Evolutionary conservation across 225 moss, liverwort and hornwort genomes (phyloP).

Genomic region (Marchantia paleacea): DNA sequence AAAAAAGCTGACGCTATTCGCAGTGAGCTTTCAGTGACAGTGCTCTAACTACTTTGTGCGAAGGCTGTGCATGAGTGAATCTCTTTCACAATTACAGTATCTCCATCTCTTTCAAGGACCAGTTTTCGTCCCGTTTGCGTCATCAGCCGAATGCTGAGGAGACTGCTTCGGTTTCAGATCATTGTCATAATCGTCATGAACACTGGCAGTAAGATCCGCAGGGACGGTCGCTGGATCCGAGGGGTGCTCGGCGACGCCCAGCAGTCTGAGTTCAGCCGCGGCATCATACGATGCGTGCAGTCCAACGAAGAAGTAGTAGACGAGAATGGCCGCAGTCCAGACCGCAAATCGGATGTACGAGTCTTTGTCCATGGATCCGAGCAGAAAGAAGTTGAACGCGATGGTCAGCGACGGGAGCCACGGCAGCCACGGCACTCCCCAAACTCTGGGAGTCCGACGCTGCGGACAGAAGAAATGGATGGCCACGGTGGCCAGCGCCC

Average conservation of each 20-base stretch:
- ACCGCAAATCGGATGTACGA: constrained; percentile 64
- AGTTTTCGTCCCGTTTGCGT: background rate
- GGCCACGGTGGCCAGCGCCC: constrained; percentile 53
- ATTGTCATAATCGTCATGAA: background rate
- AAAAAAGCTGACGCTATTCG: too few species aligned
- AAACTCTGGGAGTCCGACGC: constrained; percentile 38
- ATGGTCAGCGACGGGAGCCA: constrained; percentile 72
- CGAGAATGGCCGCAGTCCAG: constrained; percentile 56
- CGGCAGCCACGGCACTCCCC: constrained; percentile 84
- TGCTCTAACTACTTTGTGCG: too few species aligned
- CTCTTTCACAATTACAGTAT: too few species aligned
- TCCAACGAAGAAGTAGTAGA: constrained; percentile 73
- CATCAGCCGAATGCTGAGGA: background rate
- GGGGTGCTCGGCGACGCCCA: too few species aligned
- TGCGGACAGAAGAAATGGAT: constrained; percentile 44
- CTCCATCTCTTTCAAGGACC: background rate
- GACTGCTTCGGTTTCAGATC: background rate
- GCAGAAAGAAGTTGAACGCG: constrained; percentile 58
- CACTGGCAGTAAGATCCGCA: background rate
- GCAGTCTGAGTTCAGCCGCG: constrained; percentile 18
- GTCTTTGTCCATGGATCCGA: constrained; percentile 58
- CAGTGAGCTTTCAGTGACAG: too few species aligned
- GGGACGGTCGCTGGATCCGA: too few species aligned
- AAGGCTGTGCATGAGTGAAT: too few species aligned
- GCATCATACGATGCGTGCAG: constrained; percentile 83